phyloP scores from a whole-genome alignment of 164 flowering plant species.

The Warburgia ugandensis region DNA sequence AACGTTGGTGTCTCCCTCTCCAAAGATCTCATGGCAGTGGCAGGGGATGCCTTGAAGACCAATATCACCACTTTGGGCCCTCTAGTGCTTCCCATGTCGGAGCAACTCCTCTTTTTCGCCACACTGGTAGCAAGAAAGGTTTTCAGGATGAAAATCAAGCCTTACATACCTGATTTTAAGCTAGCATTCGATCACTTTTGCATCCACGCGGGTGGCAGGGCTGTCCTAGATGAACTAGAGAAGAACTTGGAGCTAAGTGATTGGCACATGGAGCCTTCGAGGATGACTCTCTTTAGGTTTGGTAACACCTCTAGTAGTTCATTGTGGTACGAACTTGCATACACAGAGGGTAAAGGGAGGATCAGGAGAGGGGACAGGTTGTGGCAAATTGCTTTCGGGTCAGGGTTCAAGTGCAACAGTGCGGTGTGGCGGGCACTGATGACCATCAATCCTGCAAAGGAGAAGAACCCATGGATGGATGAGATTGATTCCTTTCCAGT shows the following conservation, averaged over 20 bases:
- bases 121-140: slow-evolving; percentile 56
- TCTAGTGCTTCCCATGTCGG: slow-evolving; percentile 77
- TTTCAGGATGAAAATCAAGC: slow-evolving; percentile 72
- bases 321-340: slow-evolving; percentile 75
- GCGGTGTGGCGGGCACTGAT: slow-evolving; percentile 69
- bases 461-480: slow-evolving; percentile 73
- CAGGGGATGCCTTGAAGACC: slow-evolving; percentile 79
- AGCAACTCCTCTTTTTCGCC: slow-evolving; percentile 62
- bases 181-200: slow-evolving; percentile 81
- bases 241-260: slow-evolving; percentile 66
- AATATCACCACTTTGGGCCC: slow-evolving; percentile 83
- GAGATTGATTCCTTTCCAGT: slow-evolving; percentile 60
- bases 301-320: slow-evolving; percentile 81
- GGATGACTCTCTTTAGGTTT: slow-evolving; percentile 64
- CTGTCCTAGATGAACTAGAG: slow-evolving; percentile 72
- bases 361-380: slow-evolving; percentile 54
- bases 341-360: slow-evolving; percentile 65
- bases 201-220: slow-evolving; percentile 87
- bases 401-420: slow-evolving; percentile 80
- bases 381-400: slow-evolving; percentile 79
- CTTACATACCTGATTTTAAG: slow-evolving; percentile 78
- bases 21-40: slow-evolving; percentile 79
- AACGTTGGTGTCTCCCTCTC: slow-evolving; percentile 30
- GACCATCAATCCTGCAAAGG: slow-evolving; percentile 47
- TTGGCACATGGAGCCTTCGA: slow-evolving; percentile 85